Evolutionary conservation across 164 flowering plant species (phyloP).

Genomic region (Magnolia sinica): DNA sequence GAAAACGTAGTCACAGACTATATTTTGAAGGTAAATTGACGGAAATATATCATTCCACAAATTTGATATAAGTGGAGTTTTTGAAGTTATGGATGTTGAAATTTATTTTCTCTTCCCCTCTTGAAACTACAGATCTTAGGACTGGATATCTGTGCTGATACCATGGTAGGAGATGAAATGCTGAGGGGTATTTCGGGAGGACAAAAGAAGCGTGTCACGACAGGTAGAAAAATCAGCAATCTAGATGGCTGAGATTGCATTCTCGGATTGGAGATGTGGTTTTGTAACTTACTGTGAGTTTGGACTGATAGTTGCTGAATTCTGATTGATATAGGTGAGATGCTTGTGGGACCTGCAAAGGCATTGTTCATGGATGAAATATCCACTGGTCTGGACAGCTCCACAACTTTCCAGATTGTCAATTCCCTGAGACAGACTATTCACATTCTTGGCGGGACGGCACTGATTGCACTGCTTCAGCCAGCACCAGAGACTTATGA

Average conservation of each 20-base stretch:
- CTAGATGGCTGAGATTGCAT: not conserved
- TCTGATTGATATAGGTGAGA: conserved; percentile 11
- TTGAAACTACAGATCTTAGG: conserved; percentile 25
- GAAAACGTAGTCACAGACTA: conserved; percentile 25
- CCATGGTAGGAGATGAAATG: conserved; percentile 29
- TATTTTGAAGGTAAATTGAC: conserved; percentile 17
- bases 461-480: conserved; percentile 70
- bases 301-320: not conserved
- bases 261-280: not conserved
- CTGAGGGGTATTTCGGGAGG: conserved; percentile 29
- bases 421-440: conserved; percentile 51
- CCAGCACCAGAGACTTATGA: conserved; percentile 81
- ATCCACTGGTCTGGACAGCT: conserved; percentile 48
- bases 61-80: too few relatives aligned
- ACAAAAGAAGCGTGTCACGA: conserved; percentile 27
- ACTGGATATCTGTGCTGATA: conserved; percentile 25
- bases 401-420: conserved; percentile 65
- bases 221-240: conserved; percentile 9
- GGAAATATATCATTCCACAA: too few relatives aligned
- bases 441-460: conserved; percentile 58
- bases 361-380: conserved; percentile 19
- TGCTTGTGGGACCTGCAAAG: conserved; percentile 15
- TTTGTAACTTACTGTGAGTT: too few relatives aligned
- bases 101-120: not conserved
- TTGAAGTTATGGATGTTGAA: too few relatives aligned